These are phyloP conservation scores for Anthostomella pinea DNA, from an alignment of 2,329 filamentous ascomycete genomes.

Conservation along the genomic window DNA sequence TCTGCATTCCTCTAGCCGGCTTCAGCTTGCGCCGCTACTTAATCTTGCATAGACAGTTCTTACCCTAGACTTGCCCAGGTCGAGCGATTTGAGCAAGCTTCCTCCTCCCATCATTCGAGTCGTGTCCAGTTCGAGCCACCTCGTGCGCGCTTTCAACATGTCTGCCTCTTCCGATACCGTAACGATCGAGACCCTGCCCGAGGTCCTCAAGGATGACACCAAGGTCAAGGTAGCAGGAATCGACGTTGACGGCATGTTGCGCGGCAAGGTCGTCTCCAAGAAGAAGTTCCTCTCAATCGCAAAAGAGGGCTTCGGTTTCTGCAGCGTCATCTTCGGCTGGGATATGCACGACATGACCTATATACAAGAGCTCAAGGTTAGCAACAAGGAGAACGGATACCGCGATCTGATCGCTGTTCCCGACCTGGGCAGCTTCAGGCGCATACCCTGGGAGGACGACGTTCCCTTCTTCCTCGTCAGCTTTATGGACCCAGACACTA, in stretches of 20 bases:
- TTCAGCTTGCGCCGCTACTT: no score
- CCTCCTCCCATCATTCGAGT: no score
- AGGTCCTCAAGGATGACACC: conserved; percentile 61
- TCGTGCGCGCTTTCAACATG: conserved; percentile 19
- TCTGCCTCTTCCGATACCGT: conserved; percentile 33
- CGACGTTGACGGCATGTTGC: conserved; percentile 73
- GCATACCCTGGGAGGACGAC: conserved; percentile 77
- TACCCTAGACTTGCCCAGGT: no score
- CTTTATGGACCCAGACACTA: conserved; percentile 69
- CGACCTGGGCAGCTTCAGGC: conserved; percentile 66
- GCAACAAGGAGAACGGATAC: conserved; percentile 77
- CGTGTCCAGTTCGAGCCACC: no score
- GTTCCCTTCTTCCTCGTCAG: conserved; percentile 73
- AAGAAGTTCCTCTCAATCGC: conserved; percentile 77
- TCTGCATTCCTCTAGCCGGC: no score
- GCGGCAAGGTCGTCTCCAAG: conserved; percentile 79
- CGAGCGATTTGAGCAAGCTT: no score
- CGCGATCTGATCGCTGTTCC: conserved; percentile 71
- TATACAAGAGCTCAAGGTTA: conserved; percentile 70
- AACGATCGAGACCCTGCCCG: conserved; percentile 57
- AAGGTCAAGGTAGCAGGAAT: conserved; percentile 75
- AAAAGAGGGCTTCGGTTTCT: conserved; percentile 76
- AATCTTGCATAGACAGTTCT: no score
- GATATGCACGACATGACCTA: conserved; percentile 85
- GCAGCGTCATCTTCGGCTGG: conserved; percentile 82